Conservation (phyloP, 179 eudicot genomes). For the Dionaea muscipula region DNA sequence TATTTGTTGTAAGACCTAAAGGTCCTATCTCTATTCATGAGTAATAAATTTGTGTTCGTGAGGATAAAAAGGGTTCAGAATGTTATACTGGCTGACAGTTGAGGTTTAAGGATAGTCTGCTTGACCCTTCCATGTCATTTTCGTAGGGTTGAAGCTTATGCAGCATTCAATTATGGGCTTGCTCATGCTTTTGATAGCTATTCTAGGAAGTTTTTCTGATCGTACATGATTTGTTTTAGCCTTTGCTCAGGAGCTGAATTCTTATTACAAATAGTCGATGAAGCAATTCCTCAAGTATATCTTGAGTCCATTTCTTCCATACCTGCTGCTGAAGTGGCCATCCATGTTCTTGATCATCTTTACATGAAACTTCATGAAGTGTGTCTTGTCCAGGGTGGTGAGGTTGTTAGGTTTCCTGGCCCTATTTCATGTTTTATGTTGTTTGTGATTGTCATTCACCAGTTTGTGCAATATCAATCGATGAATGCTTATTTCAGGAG, state of each 20-base stretch:
- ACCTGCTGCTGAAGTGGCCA: conserved; percentile 72
- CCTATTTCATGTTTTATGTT: background rate
- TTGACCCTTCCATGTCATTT: too few species aligned
- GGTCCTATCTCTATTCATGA: too few species aligned
- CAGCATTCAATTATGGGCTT: background rate
- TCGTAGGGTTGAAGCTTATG: background rate
- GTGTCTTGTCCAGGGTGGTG: conserved; percentile 78
- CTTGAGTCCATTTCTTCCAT: conserved; percentile 39
- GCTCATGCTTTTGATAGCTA: conserved; percentile 4
- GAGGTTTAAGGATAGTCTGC: too few species aligned
- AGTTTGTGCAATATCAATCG: conserved; percentile 1
- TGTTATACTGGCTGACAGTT: too few species aligned
- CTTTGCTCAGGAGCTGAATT: conserved; percentile 93
- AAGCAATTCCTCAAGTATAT: conserved; percentile 52
- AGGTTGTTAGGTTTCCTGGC: conserved; percentile 35
- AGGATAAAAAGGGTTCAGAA: too few species aligned
- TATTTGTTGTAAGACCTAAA: too few species aligned
- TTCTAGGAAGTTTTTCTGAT: conserved; percentile 21
- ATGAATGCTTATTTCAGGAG: conserved; percentile 49
- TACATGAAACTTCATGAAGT: conserved; percentile 68
- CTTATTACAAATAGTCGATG: conserved; percentile 56
- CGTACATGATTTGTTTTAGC: conserved; percentile 32
- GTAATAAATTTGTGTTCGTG: too few species aligned
- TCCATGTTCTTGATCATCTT: conserved; percentile 65
- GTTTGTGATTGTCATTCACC: background rate